Evolutionary conservation across 23 red algal species (phyloP).

Genomic region (Porphyridium purpureum): DNA sequence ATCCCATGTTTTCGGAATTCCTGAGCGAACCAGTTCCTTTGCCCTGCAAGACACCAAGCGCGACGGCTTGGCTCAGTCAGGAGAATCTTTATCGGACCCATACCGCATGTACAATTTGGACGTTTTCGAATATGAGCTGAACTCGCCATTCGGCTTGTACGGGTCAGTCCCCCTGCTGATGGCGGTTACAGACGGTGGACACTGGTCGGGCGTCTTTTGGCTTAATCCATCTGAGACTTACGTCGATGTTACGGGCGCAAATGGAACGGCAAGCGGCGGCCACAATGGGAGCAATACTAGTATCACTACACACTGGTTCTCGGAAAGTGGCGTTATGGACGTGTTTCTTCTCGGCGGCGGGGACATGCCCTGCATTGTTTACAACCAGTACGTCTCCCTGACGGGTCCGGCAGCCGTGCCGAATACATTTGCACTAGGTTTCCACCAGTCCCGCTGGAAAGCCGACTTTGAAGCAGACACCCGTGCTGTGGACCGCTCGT

Average conservation of each 20-base stretch:
- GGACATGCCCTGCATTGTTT: slow-evolving; percentile 13
- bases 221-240: slow-evolving; percentile 76
- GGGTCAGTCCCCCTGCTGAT: slow-evolving; percentile 64
- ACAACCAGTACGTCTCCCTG: slow-evolving; percentile 37
- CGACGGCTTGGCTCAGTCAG: slow-evolving; percentile 10
- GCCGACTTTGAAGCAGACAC: slow-evolving; percentile 71
- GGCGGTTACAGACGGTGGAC: slow-evolving; percentile 11
- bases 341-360: slow-evolving; percentile 43
- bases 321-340: slow-evolving; percentile 73
- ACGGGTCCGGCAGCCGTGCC: slow-evolving; percentile 73
- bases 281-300: no score
- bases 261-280: slow-evolving; percentile 11
- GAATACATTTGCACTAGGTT: slow-evolving; percentile 67
- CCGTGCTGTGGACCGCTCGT: slow-evolving; percentile 33
- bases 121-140: slow-evolving; percentile 90
- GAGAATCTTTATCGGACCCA: slow-evolving; percentile 28
- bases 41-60: slow-evolving; percentile 27
- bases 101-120: slow-evolving; percentile 89
- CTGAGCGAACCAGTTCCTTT: slow-evolving; percentile 54
- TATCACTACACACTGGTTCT: slow-evolving; percentile 66
- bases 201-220: slow-evolving; percentile 45
- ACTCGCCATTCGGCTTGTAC: slow-evolving; percentile 77
- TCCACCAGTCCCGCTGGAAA: slow-evolving; percentile 97
- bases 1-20: slow-evolving; percentile 44
- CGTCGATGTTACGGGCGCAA: slow-evolving; percentile 25